Evolutionary conservation across 352 stramenopile genomes (phyloP), one percentile per base, ranked within the genome.

Genomic region (Pythium aphanidermatum): DNA sequence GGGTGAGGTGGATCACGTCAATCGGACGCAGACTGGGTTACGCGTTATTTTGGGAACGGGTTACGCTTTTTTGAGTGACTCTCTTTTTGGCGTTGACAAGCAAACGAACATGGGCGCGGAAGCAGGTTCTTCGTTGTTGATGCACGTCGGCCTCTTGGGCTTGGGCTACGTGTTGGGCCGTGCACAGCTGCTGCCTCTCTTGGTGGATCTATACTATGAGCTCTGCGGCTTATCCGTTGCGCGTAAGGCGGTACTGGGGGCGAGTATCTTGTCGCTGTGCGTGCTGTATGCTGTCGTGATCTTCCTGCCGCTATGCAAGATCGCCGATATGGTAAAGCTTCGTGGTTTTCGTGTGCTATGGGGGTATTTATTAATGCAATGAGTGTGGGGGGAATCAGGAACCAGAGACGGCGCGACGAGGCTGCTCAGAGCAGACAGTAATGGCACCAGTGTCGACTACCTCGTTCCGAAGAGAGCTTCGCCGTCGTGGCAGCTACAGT

Each of bases 401-500:
- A 44, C 41, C 61, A 13, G 32, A 46, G 5, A 42, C 49, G 29
- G 49, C 48, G 34, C 36, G 46, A 8, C 9, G 60, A 25, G 43
- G 37, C 23, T 32, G 46, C 21, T 24, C 58, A 10, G 28, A 17
- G n/a, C n/a, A n/a, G n/a, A n/a, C n/a, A n/a, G n/a, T n/a, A n/a
- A n/a, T n/a, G n/a, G n/a, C n/a, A n/a, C n/a, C n/a, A 17, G 34
- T 42, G 16, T 57, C 58, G 5, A 37, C 68, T 2, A 93, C 81
- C 28, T 90, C 78, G 4, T 94, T 94, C 44, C 75, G 82, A 5
- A 69, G 82, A 7, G 82, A 94, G 44, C 52, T 92, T 42, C 67
- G 82, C n/a, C 76, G 82, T 14, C 67, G 82, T 7, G 82, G 79
- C 24, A 94, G 82, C 65, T 94, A 87, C 57, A 92, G 79, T 53